These are phyloP conservation scores for Tetragonia tetragonoides DNA, from an alignment of 148 eudicot genomes.

Conservation along the genomic window DNA sequence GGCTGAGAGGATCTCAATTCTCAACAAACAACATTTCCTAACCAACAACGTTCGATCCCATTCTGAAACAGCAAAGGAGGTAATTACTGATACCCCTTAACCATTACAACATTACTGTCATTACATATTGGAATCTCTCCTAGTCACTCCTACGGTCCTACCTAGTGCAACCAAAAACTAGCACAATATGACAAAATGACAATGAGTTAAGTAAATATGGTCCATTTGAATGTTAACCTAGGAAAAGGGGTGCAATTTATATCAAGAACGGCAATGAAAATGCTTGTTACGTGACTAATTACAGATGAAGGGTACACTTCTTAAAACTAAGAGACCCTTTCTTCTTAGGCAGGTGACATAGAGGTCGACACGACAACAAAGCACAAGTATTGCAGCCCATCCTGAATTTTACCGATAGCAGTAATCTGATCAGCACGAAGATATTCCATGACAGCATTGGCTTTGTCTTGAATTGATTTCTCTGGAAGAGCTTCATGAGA, in stretches of 20 bases:
- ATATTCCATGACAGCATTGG: slow-evolving; percentile 44
- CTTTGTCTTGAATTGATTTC: slow-evolving; percentile 75
- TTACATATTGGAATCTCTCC: neutral
- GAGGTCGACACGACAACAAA: slow-evolving; percentile 69
- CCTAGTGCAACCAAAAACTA: slow-evolving; percentile 29
- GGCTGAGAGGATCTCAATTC: too few species aligned
- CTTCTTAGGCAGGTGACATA: slow-evolving; percentile 59
- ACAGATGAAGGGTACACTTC: slow-evolving; percentile 17
- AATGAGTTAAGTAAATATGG: slow-evolving; percentile 7
- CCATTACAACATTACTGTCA: neutral
- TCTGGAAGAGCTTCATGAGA: slow-evolving; percentile 42
- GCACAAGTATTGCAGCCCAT: slow-evolving; percentile 64
- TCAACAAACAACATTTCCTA: too few species aligned
- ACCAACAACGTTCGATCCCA: too few species aligned
- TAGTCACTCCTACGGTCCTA: slow-evolving; percentile 2
- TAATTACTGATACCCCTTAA: neutral
- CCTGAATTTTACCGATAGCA: slow-evolving; percentile 78
- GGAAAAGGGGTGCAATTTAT: neutral
- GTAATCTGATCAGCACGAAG: slow-evolving; percentile 56
- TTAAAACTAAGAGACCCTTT: neutral
- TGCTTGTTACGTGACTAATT: slow-evolving; percentile 19
- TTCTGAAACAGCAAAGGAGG: too few species aligned
- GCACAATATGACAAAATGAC: slow-evolving; percentile 23
- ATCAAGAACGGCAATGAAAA: neutral
- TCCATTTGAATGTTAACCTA: neutral